phyloP scores from a whole-genome alignment of 176 grass and related monocot genomes.

The Thalia dealbata region DNA sequence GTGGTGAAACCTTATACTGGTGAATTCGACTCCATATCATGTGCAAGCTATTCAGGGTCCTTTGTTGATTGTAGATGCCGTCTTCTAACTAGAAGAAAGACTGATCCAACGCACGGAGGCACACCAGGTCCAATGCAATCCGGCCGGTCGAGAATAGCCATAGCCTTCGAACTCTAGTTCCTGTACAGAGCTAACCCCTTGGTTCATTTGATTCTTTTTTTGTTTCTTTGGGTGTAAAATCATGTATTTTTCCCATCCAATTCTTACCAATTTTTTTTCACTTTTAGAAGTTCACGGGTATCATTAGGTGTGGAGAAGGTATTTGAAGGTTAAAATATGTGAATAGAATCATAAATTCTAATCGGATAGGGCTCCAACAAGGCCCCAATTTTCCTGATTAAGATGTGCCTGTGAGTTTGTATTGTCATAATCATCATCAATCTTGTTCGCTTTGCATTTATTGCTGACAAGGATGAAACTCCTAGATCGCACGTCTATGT shows the following conservation, averaged over 20 bases:
- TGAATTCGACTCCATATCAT: neutral
- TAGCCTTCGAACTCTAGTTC: slow-evolving; percentile 22
- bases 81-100: slow-evolving; percentile 18
- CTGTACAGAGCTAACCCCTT: slow-evolving; percentile 38
- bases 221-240: slow-evolving; percentile 12
- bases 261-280: slow-evolving; percentile 1
- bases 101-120: slow-evolving; percentile 29
- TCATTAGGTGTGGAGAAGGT: neutral
- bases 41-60: neutral
- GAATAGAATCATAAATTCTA: neutral
- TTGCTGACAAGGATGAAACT: neutral
- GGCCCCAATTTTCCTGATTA: slow-evolving; percentile 2
- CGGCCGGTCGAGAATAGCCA: slow-evolving; percentile 22
- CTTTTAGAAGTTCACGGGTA: neutral
- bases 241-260: neutral
- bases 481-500: neutral
- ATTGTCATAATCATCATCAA: neutral
- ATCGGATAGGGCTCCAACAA: neutral
- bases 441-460: neutral
- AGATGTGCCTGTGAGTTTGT: neutral
- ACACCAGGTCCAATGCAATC: slow-evolving; percentile 6
- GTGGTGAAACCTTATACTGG: neutral
- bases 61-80: neutral
- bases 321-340: slow-evolving; percentile 2
- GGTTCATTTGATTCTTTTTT: slow-evolving; percentile 36